Evolutionary conservation across 352 stramenopile species (phyloP), one percentile per base, ranked within the genome.

Genomic region (Globisporangium acanthophoron): DNA sequence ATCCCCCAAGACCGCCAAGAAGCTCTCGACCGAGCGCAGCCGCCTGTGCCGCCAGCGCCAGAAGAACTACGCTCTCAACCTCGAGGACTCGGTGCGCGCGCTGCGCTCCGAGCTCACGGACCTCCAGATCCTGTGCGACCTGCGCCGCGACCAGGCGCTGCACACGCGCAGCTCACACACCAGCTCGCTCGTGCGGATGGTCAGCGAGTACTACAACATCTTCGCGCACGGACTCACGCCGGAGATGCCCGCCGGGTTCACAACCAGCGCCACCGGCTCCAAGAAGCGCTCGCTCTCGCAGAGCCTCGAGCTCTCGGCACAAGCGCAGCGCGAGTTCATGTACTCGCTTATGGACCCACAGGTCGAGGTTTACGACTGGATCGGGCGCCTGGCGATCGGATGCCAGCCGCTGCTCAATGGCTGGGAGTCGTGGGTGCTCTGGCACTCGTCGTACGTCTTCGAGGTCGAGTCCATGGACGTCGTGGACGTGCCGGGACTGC

Each of bases 321-420:
- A 76, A 18, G 44, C 59, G 12, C 73, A 81, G 50, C 61, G 70
- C 40, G 70, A 76, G 58, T 78, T 79, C 54, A 67, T 81, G 15
- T 68, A 54, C 40, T 67, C 54, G 48, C 57, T 79, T 24, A 81
- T 81, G 70, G 66, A 76, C 39, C 62, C 65, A 47, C 65, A 62
- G 41, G 67, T 79, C 3, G 52, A 71, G 50, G 67, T 81, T 6
- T 74, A 69, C 41, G 70, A 81, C 62, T 81, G 73, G 73, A 65
- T 61, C 24, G 73, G 70, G 3, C 69, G 65, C 52, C 73, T 66
- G 33, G 59, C 67, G 9, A 49, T 75, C 11, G 72, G 72, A 15
- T 48, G 58, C 8, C 66, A 57, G 43, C 67, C 66, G 20, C 58
- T 81, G 16, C 56, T 74, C 7, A 74, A 74, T 54, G 67, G 70